Evolutionary conservation across 768 basidiomycete species (phyloP).

Genomic region (Leucocoprinus sp.): DNA sequence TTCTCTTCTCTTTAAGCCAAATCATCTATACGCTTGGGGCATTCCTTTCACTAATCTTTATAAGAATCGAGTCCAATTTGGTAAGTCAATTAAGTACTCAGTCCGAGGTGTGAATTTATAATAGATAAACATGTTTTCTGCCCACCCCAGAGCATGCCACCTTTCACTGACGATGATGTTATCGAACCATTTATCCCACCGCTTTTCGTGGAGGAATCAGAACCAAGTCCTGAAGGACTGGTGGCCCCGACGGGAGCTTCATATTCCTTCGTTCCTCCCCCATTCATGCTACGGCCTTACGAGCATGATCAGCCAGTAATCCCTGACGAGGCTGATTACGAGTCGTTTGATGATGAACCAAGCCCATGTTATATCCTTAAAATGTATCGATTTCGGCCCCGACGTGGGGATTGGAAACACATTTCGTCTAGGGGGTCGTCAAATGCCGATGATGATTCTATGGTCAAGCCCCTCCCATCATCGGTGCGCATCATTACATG

Average conservation of each 20-base stretch:
- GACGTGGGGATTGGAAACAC: slow-evolving; percentile 39
- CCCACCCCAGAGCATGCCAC: not conserved
- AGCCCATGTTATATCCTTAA: slow-evolving; percentile 23
- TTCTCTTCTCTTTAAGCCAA: too few species aligned
- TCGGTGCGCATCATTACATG: slow-evolving; percentile 56
- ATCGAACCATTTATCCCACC: slow-evolving; percentile 5
- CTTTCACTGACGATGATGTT: slow-evolving; percentile 1
- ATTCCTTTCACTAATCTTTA: too few species aligned
- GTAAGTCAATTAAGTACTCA: too few species aligned
- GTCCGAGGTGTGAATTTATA: too few species aligned
- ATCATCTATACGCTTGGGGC: too few species aligned
- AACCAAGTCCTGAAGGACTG: not conserved
- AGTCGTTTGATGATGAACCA: slow-evolving; percentile 16
- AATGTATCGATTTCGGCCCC: slow-evolving; percentile 32
- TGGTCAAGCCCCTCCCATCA: slow-evolving; percentile 28
- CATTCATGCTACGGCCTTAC: not conserved
- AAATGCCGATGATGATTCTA: slow-evolving; percentile 16
- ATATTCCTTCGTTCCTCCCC: not conserved
- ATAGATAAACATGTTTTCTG: not conserved
- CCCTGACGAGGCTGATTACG: slow-evolving; percentile 5
- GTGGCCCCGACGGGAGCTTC: not conserved
- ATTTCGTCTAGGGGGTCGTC: slow-evolving; percentile 20
- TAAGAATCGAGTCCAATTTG: too few species aligned
- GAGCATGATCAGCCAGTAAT: slow-evolving; percentile 7
- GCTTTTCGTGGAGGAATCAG: not conserved